Evolutionary conservation across 768 basidiomycete species (phyloP).

Genomic region (Naganishia friedmannii): DNA sequence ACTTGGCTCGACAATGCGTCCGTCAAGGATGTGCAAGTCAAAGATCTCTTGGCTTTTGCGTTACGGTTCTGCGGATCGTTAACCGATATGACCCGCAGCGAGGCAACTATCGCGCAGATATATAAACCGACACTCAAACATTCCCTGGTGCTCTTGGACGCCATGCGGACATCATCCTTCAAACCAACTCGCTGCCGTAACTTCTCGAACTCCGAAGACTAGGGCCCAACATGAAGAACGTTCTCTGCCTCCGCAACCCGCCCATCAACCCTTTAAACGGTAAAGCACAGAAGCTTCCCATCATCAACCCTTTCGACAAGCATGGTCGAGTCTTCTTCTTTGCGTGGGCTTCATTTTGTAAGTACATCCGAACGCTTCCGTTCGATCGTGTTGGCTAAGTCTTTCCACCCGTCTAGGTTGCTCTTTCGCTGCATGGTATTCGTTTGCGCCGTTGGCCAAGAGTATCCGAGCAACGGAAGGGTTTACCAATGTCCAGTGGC

Average conservation of each 20-base stretch:
- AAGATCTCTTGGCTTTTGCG: no score
- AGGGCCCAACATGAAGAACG: constrained; percentile 18
- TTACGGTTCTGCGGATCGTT: no score
- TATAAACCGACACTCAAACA: neutral
- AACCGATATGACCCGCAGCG: no score
- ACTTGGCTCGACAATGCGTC: no score
- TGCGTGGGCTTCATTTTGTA: constrained; percentile 57
- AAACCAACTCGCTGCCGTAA: neutral
- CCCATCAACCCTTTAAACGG: constrained; percentile 58
- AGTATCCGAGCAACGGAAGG: constrained; percentile 60
- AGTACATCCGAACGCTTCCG: constrained; percentile 47
- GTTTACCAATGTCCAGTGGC: constrained; percentile 56
- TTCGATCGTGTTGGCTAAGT: neutral
- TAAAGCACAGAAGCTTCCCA: constrained; percentile 59
- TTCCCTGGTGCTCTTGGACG: neutral
- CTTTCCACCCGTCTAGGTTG: neutral
- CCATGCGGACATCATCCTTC: neutral
- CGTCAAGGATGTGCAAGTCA: no score
- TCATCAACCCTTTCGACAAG: constrained; percentile 57
- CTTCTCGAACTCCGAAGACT: neutral
- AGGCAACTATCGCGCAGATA: neutral
- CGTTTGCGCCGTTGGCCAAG: constrained; percentile 60
- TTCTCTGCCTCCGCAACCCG: constrained; percentile 23
- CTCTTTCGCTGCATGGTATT: constrained; percentile 60
- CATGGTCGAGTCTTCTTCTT: constrained; percentile 61